phyloP scores from a whole-genome alignment of 495 filamentous ascomycete genomes.

The Margaritispora aquatica region DNA sequence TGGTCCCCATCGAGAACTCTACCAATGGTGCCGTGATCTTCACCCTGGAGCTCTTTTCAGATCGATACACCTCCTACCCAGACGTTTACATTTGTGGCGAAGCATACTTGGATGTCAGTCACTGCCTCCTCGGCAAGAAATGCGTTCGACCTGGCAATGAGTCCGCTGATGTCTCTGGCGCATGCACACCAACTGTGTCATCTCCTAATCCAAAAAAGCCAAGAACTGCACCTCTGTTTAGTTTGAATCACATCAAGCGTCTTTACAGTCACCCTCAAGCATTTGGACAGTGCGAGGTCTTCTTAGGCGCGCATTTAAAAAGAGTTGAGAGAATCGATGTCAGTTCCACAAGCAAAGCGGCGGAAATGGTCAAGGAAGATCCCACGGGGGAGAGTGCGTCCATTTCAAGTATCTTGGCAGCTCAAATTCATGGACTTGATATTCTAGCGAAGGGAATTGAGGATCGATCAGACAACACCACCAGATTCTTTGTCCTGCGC shows the following conservation, averaged over 20 bases:
- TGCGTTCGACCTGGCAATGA: constrained; percentile 1
- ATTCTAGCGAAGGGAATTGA: constrained; percentile 72
- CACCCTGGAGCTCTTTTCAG: constrained; percentile 83
- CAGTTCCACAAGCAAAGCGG: constrained; percentile 77
- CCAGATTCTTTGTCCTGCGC: constrained; percentile 75
- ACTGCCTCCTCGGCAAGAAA: constrained; percentile 63
- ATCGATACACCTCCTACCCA: constrained; percentile 50
- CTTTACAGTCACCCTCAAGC: constrained; percentile 93
- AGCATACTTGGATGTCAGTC: constrained; percentile 76
- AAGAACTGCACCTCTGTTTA: constrained; percentile 27
- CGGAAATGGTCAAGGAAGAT: constrained; percentile 64
- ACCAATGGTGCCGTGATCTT: constrained; percentile 86
- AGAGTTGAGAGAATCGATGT: constrained; percentile 75
- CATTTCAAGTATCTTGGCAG: constrained; percentile 69
- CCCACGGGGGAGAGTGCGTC: constrained; percentile 57
- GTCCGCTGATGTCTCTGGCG: constrained; percentile 16
- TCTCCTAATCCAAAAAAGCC: constrained; percentile 24
- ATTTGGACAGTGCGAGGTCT: constrained; percentile 84
- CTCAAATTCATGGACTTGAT: constrained; percentile 55
- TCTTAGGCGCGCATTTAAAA: constrained; percentile 59
- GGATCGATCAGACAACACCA: constrained; percentile 78
- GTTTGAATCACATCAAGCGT: constrained; percentile 43
- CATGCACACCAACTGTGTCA: constrained; percentile 20
- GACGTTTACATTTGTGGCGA: constrained; percentile 72
- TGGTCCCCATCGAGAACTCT: constrained; percentile 94